Percentiles rank a stretch among this genome's conserved stretches.
These are phyloP conservation scores for Phytopythium kandeliae DNA, from an alignment of 352 stramenopile species.

Conservation along the genomic window DNA sequence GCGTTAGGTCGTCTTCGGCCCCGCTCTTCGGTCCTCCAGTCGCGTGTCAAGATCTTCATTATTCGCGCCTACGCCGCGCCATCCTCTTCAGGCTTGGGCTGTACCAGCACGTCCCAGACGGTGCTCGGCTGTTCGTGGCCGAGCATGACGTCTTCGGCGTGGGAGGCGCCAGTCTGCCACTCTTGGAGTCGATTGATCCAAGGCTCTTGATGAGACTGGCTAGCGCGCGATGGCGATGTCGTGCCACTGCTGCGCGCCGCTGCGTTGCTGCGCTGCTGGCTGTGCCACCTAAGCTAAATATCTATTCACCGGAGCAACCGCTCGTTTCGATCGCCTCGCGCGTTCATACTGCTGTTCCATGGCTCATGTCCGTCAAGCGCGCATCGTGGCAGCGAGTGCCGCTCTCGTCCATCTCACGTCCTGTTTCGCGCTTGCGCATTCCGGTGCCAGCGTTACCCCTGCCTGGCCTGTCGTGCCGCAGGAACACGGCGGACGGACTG, in stretches of 20 bases:
- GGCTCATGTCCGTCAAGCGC: too few relatives aligned
- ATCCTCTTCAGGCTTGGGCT: not conserved
- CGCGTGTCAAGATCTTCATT: not conserved
- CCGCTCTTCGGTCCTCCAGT: not conserved
- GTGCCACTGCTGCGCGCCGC: not conserved
- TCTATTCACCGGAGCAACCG: not conserved
- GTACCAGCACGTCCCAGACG: not conserved
- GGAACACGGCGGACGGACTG: too few relatives aligned
- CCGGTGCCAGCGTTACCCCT: too few relatives aligned
- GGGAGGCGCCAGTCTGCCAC: too few relatives aligned
- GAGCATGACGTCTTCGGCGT: too few relatives aligned
- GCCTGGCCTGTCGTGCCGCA: too few relatives aligned
- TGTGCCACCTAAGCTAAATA: not conserved
- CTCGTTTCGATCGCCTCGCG: not conserved
- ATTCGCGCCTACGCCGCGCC: not conserved
- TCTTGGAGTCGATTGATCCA: too few relatives aligned
- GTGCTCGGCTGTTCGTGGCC: too few relatives aligned
- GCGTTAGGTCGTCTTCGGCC: constrained; percentile 20
- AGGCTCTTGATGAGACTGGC: not conserved
- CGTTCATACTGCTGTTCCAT: too few relatives aligned
- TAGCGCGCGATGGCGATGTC: not conserved
- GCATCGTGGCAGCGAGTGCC: too few relatives aligned
- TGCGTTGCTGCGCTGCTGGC: not conserved
- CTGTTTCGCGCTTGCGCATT: too few relatives aligned
- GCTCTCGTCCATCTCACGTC: too few relatives aligned